Conservation (phyloP, 345 rosid genomes). For the Rubroshorea leprosula region DNA sequence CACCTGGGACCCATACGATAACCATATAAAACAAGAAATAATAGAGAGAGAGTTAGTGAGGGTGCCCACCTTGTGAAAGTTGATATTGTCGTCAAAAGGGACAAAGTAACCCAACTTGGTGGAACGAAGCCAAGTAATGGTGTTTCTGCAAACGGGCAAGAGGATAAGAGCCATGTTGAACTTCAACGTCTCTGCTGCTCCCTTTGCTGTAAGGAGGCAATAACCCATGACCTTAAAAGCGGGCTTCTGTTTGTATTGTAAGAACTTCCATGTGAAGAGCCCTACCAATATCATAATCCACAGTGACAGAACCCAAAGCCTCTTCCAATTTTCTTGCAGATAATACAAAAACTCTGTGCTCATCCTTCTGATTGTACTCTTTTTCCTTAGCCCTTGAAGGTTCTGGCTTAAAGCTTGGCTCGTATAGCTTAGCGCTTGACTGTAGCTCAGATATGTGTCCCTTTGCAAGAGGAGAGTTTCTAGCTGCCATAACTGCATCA, state of each 20-base stretch:
- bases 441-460: constrained; percentile 91
- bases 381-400: constrained; percentile 74
- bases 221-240: constrained; percentile 84
- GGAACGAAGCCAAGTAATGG: constrained; percentile 89
- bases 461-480: constrained; percentile 94
- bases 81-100: constrained; percentile 97
- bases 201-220: constrained; percentile 88
- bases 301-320: constrained; percentile 78
- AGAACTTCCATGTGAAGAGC: constrained; percentile 83
- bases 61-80: constrained; percentile 81
- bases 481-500: constrained; percentile 89
- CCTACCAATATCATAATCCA: constrained; percentile 87
- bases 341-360: constrained; percentile 50
- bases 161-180: constrained; percentile 96
- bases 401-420: constrained; percentile 99
- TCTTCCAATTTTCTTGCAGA: constrained; percentile 82
- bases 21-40: constrained; percentile 30
- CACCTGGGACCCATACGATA: constrained; percentile 30
- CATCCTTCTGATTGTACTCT: constrained; percentile 46
- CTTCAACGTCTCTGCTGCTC: constrained; percentile 93
- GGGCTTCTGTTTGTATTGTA: constrained; percentile 63
- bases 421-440: constrained; percentile 94
- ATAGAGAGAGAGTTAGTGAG: not conserved
- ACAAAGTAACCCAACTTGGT: constrained; percentile 63
- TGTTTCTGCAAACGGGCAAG: constrained; percentile 93